Evolutionary conservation across 2,329 filamentous ascomycete species (phyloP).

Genomic region (Aspergillus japonicus): DNA sequence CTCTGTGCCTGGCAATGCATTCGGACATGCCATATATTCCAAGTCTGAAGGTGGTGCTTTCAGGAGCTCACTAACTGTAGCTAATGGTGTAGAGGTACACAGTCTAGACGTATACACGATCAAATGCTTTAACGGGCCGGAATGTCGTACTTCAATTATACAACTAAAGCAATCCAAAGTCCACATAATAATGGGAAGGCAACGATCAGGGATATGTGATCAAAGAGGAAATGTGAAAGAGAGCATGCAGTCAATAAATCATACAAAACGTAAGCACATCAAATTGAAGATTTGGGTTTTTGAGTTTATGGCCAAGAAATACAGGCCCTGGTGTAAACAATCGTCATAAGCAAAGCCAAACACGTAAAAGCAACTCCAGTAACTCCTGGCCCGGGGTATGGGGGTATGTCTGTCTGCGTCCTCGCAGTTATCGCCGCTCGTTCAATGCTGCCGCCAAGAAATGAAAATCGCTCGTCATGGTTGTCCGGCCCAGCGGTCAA

Average conservation of each 20-base stretch:
- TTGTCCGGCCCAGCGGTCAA: background rate
- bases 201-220: background rate
- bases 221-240: too few relatives aligned
- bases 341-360: background rate
- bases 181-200: background rate
- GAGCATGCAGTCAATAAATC: conserved; percentile 1
- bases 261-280: conserved; percentile 1
- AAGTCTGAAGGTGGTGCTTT: background rate
- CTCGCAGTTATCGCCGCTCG: conserved; percentile 3
- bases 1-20: too few relatives aligned
- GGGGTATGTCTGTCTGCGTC: conserved; percentile 6
- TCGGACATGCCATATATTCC: too few relatives aligned
- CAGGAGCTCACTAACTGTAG: background rate
- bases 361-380: background rate
- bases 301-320: background rate
- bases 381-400: conserved; percentile 1
- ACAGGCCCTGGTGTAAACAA: background rate
- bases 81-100: background rate
- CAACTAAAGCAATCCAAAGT: background rate
- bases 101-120: background rate
- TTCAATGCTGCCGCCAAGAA: background rate
- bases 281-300: background rate
- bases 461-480: conserved; percentile 1
- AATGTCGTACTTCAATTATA: background rate
- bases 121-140: background rate